A percentile compares a stretch with the other conserved stretches of the same genome.
Conservation (phyloP, 768 basidiomycete species). For the Psilocybe cubensis region DNA sequence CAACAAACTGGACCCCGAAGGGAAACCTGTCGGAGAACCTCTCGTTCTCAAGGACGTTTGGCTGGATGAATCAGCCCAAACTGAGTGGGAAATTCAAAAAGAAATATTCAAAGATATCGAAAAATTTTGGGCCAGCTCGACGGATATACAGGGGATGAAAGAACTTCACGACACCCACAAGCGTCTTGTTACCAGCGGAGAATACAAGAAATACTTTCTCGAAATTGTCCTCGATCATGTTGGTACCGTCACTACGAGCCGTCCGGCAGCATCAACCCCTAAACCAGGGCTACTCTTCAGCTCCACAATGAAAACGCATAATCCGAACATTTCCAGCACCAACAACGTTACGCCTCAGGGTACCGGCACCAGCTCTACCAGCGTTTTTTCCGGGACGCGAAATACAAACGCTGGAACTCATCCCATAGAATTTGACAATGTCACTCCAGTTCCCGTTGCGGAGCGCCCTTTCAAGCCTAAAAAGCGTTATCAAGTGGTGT, state of each 20-base stretch:
- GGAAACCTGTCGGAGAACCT: background rate
- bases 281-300: no score
- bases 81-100: slow-evolving; percentile 14
- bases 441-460: no score
- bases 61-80: background rate
- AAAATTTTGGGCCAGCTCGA: background rate
- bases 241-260: no score
- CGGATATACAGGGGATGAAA: background rate
- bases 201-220: background rate
- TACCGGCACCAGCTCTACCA: no score
- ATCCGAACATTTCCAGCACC: no score
- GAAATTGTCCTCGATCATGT: no score
- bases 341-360: no score
- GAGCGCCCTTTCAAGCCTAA: background rate
- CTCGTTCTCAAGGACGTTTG: slow-evolving; percentile 18
- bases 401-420: no score
- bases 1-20: background rate
- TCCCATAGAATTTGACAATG: no score
- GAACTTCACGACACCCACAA: background rate
- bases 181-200: background rate
- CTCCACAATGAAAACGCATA: no score
- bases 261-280: no score
- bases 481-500: slow-evolving; percentile 14
- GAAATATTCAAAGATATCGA: slow-evolving; percentile 12
- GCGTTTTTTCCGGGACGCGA: no score